Conservation (phyloP, 2,329 filamentous ascomycete species). For the Lecanoromycetidae sp. region DNA sequence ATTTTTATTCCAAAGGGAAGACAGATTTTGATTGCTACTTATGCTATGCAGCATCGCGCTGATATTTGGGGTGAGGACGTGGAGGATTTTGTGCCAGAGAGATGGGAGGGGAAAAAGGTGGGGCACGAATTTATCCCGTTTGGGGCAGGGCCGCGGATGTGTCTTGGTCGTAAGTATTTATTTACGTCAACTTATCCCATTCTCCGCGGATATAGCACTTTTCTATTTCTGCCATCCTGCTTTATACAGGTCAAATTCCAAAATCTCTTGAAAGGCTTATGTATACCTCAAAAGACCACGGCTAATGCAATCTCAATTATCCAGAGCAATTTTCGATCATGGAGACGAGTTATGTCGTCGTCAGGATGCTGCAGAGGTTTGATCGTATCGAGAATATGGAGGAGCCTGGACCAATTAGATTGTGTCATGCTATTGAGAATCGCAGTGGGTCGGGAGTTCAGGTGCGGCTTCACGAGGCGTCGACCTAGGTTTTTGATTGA, state of each 20-base stretch:
- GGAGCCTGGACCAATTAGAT: constrained; percentile 7
- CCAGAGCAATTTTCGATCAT: constrained; percentile 20
- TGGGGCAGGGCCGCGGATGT: constrained; percentile 18
- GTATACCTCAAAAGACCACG: neutral
- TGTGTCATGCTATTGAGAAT: constrained; percentile 12
- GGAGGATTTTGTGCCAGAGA: constrained; percentile 33
- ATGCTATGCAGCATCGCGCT: constrained; percentile 39
- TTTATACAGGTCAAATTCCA: too few species aligned
- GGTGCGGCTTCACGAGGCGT: constrained; percentile 12
- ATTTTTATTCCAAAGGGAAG: constrained; percentile 35
- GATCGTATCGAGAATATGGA: constrained; percentile 19
- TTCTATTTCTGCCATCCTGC: too few species aligned
- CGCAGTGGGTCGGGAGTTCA: constrained; percentile 11
- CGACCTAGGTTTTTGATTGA: neutral
- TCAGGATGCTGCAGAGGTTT: constrained; percentile 21
- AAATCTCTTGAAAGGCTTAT: neutral
- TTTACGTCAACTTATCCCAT: neutral
- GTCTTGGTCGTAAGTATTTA: constrained; percentile 15
- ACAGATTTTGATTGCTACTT: constrained; percentile 41
- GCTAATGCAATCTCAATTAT: too few species aligned
- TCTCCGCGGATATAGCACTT: neutral
- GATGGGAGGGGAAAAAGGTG: constrained; percentile 24
- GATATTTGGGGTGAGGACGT: constrained; percentile 39
- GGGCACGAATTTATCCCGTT: constrained; percentile 17
- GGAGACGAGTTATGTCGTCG: constrained; percentile 21